A percentile compares a stretch with the other conserved stretches of the same genome.
These are phyloP conservation scores for Cutaneotrichosporon sp. DNA, from an alignment of 1,284 basidiomycete species.

Conservation along the genomic window DNA sequence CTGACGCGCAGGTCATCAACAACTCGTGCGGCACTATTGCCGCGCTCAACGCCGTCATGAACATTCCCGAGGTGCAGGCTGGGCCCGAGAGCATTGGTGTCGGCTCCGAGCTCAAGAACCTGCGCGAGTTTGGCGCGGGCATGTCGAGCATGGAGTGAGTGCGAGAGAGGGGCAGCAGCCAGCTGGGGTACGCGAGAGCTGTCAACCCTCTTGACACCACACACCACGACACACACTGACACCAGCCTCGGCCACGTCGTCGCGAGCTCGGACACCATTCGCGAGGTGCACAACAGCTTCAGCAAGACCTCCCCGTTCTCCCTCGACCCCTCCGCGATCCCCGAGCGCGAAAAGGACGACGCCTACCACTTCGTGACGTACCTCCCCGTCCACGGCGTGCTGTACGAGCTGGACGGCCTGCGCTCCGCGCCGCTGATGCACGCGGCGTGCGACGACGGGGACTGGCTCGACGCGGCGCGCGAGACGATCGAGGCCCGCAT, in stretches of 20 bases:
- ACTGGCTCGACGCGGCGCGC: conserved; percentile 77
- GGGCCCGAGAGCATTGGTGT: conserved; percentile 12
- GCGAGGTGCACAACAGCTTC: conserved; percentile 53
- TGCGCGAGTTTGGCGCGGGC: conserved; percentile 74
- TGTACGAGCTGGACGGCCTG: conserved; percentile 90
- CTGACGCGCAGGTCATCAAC: conserved; percentile 66
- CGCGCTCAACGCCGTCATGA: conserved; percentile 88
- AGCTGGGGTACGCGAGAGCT: neutral
- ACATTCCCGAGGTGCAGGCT: conserved; percentile 58
- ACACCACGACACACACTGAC: too few relatives aligned
- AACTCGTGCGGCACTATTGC: conserved; percentile 92
- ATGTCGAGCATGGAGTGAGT: conserved; percentile 71
- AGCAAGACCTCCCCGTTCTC: conserved; percentile 74
- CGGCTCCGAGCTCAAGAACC: conserved; percentile 66
- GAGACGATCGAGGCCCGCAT: conserved; percentile 83
- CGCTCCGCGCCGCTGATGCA: conserved; percentile 77
- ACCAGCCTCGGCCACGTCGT: conserved; percentile 55
- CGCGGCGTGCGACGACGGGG: conserved; percentile 62
- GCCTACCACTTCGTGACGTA: conserved; percentile 94
- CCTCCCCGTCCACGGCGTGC: conserved; percentile 72
- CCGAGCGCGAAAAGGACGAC: conserved; percentile 71
- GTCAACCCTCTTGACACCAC: neutral
- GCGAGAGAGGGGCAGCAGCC: too few relatives aligned
- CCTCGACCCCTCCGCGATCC: conserved; percentile 64
- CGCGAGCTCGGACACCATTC: conserved; percentile 14